A percentile compares a stretch with the other conserved stretches of the same genome.
These are phyloP conservation scores for Silene latifolia DNA, from an alignment of 148 eudicot species.

Conservation along the genomic window DNA sequence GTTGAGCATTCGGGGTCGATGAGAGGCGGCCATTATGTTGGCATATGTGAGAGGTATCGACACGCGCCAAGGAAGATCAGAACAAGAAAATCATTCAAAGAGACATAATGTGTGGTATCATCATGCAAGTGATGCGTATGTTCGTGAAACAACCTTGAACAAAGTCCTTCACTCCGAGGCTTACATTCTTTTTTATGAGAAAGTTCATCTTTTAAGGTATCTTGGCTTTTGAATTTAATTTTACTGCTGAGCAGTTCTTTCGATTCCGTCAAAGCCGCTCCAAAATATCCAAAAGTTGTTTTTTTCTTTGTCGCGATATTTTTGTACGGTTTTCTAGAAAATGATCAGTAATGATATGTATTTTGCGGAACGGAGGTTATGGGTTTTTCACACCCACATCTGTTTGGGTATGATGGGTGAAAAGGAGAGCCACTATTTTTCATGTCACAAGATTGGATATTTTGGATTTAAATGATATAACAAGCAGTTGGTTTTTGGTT, in stretches of 20 bases:
- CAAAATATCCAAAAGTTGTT: slow-evolving; percentile 6
- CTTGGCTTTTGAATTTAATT: not conserved
- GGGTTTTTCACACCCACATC: not conserved
- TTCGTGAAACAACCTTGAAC: slow-evolving; percentile 58
- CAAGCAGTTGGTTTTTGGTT: not conserved
- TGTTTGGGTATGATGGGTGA: slow-evolving; percentile 2
- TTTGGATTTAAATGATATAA: not conserved
- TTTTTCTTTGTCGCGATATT: not conserved
- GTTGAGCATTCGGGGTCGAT: slow-evolving; percentile 85
- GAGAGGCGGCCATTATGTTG: slow-evolving; percentile 88
- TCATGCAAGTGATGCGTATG: slow-evolving; percentile 63
- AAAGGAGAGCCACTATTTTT: not conserved
- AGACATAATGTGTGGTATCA: slow-evolving; percentile 57
- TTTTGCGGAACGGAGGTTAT: slow-evolving; percentile 7
- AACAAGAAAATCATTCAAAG: slow-evolving; percentile 26
- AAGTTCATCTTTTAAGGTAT: slow-evolving; percentile 35
- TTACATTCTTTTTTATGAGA: slow-evolving; percentile 76
- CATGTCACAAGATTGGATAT: not conserved
- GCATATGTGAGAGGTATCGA: slow-evolving; percentile 68
- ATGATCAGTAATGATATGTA: not conserved
- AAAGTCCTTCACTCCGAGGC: slow-evolving; percentile 78
- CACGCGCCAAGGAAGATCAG: slow-evolving; percentile 24
- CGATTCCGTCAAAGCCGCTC: not conserved
- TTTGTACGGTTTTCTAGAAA: not conserved
- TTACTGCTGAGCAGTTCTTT: not conserved